These are phyloP conservation scores for Schizochytrium sp. DNA, from an alignment of 108 stramenopile genomes.

Conservation along the genomic window DNA sequence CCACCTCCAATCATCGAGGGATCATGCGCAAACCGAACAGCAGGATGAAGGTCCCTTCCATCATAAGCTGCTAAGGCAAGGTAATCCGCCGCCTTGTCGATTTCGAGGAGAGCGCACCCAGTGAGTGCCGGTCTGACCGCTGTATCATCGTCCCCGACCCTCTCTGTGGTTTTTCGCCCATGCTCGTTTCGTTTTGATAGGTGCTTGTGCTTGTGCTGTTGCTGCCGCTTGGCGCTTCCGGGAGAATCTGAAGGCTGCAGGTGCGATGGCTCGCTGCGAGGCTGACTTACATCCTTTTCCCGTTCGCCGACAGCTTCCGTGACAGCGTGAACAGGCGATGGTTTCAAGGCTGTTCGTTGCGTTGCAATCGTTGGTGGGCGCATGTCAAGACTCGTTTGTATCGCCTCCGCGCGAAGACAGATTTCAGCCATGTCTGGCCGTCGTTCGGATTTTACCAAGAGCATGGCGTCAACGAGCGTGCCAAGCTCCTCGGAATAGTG, in stretches of 20 bases:
- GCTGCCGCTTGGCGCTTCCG: too few relatives aligned
- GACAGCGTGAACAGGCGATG: too few relatives aligned
- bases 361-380: not conserved
- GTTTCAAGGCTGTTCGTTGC: not conserved
- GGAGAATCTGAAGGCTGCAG: too few relatives aligned
- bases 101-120: not conserved
- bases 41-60: not conserved
- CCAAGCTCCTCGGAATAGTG: slow-evolving; percentile 32
- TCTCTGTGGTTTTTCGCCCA: too few relatives aligned
- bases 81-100: not conserved
- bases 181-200: too few relatives aligned
- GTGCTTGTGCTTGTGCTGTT: too few relatives aligned
- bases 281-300: too few relatives aligned
- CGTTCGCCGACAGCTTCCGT: too few relatives aligned
- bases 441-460: not conserved
- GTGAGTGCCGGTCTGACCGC: not conserved
- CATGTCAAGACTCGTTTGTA: not conserved
- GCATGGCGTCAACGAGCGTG: not conserved
- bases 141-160: not conserved
- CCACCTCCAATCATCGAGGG: not conserved
- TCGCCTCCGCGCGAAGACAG: too few relatives aligned
- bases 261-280: too few relatives aligned
- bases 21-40: not conserved
- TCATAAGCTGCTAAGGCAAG: not conserved
- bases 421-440: not conserved